A percentile compares a stretch with the other conserved stretches of the same genome.
These are phyloP conservation scores for Cucurbita maxima DNA, from an alignment of 306 rosid genomes.

Conservation along the genomic window DNA sequence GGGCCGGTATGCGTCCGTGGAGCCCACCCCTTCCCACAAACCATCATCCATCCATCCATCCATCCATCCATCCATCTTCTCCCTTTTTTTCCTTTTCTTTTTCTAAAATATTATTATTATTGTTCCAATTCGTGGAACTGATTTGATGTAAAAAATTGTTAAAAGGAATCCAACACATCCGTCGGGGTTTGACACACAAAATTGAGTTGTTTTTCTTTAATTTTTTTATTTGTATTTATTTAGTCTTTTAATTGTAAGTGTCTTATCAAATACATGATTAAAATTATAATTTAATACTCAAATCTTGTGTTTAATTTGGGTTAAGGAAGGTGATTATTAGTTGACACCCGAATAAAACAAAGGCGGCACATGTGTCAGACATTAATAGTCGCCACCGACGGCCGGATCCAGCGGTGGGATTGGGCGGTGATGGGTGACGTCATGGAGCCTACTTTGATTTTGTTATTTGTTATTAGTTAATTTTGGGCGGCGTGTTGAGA, in stretches of 20 bases:
- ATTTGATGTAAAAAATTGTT: background rate
- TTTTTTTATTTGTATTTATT: too few species aligned
- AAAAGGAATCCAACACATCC: background rate
- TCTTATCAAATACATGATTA: too few species aligned
- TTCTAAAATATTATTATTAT: background rate
- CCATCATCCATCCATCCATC: background rate
- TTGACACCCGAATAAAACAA: background rate
- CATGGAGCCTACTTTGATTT: background rate
- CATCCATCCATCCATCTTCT: background rate
- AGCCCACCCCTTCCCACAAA: slow-evolving; percentile 1
- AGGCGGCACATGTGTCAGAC: background rate
- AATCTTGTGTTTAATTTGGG: background rate
- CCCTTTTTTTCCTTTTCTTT: background rate
- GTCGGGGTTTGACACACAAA: background rate
- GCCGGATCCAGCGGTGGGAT: background rate
- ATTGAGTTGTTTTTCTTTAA: too few species aligned
- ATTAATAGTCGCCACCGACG: background rate
- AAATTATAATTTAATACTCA: background rate
- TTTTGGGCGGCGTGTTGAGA: too few species aligned
- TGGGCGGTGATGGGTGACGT: background rate
- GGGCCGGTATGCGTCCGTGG: slow-evolving; percentile 4
- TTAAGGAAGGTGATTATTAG: background rate
- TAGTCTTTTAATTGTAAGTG: too few species aligned
- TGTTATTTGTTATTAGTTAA: background rate
- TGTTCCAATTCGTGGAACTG: background rate